Conservation (phyloP, 306 rosid species). For the Lotus japonicus region DNA sequence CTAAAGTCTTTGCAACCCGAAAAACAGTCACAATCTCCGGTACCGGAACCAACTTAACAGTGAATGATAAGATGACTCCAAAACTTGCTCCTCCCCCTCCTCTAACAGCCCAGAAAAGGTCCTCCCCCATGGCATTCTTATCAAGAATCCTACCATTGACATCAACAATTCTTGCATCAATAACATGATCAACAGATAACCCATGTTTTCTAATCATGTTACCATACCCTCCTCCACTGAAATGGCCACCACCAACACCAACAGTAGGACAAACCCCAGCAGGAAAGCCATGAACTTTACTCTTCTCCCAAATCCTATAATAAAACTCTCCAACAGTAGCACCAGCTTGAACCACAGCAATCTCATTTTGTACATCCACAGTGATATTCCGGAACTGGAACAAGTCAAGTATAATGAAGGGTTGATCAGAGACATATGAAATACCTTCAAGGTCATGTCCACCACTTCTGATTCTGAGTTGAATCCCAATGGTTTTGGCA, state of each 20-base stretch:
- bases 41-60: constrained; percentile 42
- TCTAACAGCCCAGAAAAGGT: constrained; percentile 74
- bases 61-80: constrained; percentile 62
- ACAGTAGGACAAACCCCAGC: constrained; percentile 69
- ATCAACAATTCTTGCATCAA: constrained; percentile 64
- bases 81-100: constrained; percentile 85
- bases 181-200: constrained; percentile 50
- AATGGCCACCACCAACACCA: constrained; percentile 82
- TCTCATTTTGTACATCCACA: constrained; percentile 34
- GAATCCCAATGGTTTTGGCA: constrained; percentile 34
- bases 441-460: constrained; percentile 80
- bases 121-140: constrained; percentile 60
- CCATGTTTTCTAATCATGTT: constrained; percentile 63
- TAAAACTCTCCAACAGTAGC: constrained; percentile 75
- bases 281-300: constrained; percentile 61
- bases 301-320: constrained; percentile 54
- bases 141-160: constrained; percentile 54
- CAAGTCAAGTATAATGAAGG: constrained; percentile 68
- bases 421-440: constrained; percentile 55
- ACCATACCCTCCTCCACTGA: constrained; percentile 84
- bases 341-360: constrained; percentile 55
- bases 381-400: constrained; percentile 45
- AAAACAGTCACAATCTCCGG: constrained; percentile 59
- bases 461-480: constrained; percentile 66
- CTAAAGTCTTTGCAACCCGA: constrained; percentile 28